phyloP scores from a whole-genome alignment of 2,329 filamentous ascomycete genomes.

The Alternaria solani region DNA sequence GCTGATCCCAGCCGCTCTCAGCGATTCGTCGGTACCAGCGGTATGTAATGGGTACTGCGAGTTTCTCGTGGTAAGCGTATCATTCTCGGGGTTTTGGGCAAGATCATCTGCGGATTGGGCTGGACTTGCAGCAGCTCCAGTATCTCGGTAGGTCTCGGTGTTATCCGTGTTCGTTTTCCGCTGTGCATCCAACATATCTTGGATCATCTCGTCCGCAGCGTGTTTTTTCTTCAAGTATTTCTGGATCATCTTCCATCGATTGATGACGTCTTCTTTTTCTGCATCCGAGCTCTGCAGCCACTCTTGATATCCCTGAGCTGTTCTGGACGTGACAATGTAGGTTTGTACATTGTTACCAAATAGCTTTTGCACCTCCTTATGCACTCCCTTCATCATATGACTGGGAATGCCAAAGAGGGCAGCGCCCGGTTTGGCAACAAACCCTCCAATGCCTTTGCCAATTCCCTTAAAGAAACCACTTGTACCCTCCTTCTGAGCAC shows the following conservation, averaged over 20 bases:
- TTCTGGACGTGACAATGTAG: slow-evolving; percentile 24
- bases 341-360: slow-evolving; percentile 20
- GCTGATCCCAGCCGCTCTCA: not conserved
- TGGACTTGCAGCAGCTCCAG: not conserved
- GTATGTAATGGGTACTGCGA: not conserved
- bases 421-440: slow-evolving; percentile 33
- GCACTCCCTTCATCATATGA: slow-evolving; percentile 26
- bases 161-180: not conserved
- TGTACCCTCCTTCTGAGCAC: slow-evolving; percentile 30
- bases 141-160: not conserved
- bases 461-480: slow-evolving; percentile 35
- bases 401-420: slow-evolving; percentile 25
- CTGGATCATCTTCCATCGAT: slow-evolving; percentile 22
- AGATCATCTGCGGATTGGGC: not conserved
- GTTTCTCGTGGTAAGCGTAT: not conserved
- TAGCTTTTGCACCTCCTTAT: slow-evolving; percentile 26
- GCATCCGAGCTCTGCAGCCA: slow-evolving; percentile 25
- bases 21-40: not conserved
- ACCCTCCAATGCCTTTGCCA: slow-evolving; percentile 36
- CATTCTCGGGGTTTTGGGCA: not conserved
- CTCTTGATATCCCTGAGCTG: slow-evolving; percentile 31
- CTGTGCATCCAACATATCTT: slow-evolving; percentile 18
- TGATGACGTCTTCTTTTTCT: slow-evolving; percentile 25
- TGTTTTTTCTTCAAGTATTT: slow-evolving; percentile 19
- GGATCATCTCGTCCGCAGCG: slow-evolving; percentile 24